Base-by-base conservation (phyloP, 331 rosid species). In the Spiraea crenata region DNA sequence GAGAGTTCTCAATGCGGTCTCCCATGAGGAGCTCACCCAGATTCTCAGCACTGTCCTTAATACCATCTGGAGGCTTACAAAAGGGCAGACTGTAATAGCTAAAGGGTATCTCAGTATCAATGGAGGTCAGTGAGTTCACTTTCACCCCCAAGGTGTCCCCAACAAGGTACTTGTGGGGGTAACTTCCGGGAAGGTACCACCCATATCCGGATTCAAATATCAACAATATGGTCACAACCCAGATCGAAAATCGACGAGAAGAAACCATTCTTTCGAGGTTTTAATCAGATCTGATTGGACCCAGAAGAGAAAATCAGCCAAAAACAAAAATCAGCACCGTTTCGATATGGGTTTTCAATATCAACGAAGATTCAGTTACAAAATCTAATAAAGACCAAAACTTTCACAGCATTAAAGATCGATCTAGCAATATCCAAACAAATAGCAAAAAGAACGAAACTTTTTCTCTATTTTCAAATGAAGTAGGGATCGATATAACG, bases 11-110 rank as follows among this genome's bases (percentile, higher is more conserved):
- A 74, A 92, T 92, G 84, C 96, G 96, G 80, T 92, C 98, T 42
- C 98, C 96, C 98, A 92, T 86, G 40, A 92, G 88, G 47, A 92
- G 87, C 86, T 92, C 98, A n/a, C 98, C 98, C 40, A 92, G 98
- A 77, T 92, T 92, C 88, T 92, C 98, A 38, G 98, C 98, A 74
- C 88, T 90, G 57, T 92, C 96, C 80, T 90, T 90, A 51, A 92
- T 90, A 76, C 98, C 98, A 50, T 73, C 95, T 15, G 45, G 42
- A 65, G 96, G 98, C 61, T 70, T 51, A 73, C 98, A 92, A 70
- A 92, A 92, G 38, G 98, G 98, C 65, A 92, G 79, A 72, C 96
- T 89, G 61, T 92, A 92, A 84, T 92, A 92, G 76, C 95, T 88
- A 69, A 78, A 92, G 8, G 98, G 98, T 76, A 92, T 88, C 64